Evolutionary conservation across 2,329 filamentous ascomycete species (phyloP), one percentile per base, ranked within the genome.

Genomic region (Aspergillus pseudonomiae): DNA sequence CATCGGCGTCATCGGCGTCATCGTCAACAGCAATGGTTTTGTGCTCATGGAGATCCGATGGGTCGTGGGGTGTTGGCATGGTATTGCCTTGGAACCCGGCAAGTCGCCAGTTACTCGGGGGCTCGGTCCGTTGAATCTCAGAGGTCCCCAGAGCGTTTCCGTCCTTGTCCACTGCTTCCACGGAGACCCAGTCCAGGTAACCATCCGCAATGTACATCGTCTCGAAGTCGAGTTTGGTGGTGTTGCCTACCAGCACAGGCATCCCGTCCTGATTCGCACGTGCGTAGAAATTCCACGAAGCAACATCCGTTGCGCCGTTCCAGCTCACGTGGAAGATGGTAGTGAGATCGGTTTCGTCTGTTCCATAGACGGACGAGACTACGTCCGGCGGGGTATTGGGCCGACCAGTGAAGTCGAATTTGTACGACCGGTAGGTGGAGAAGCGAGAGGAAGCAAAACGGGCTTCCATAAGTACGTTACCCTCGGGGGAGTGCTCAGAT

Each of bases 291-390:
- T 70, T 71, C 77, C 76, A 84, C 6, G 70, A 73, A 24, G 64
- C 64, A n/a, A 83, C 75, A 56, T 83, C 82, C 1, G 82, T 84
- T 0, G 81, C 82, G 14, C 82, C 82, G 65, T 84, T 84, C 82
- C 82, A 84, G 59, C 74, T 77, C 19, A 77, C 74, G 41, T 77
- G 71, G 60, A 76, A 71, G 52, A 72, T 67, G 10, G 72, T 74
- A 1, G 67, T 66, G 36, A 70, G 59, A 19, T 68, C 67, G 1
- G 64, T 63, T 7, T 66, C 67, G 14, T 70, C 66, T 2, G 68
- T 69, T 65, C 67, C 76, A 50, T 75, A 77, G 9, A 74, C 74
- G 5, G 72, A 73, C 19, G 76, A 69, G 26, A 76, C 74, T 4
- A 78, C 46, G 3, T 73, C 74, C 0, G 78, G 77, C 1, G 75